Evolutionary conservation across 2,329 filamentous ascomycete species (phyloP), one percentile per base, ranked within the genome.

Genomic region (Phaeosphaeriaceae sp.): DNA sequence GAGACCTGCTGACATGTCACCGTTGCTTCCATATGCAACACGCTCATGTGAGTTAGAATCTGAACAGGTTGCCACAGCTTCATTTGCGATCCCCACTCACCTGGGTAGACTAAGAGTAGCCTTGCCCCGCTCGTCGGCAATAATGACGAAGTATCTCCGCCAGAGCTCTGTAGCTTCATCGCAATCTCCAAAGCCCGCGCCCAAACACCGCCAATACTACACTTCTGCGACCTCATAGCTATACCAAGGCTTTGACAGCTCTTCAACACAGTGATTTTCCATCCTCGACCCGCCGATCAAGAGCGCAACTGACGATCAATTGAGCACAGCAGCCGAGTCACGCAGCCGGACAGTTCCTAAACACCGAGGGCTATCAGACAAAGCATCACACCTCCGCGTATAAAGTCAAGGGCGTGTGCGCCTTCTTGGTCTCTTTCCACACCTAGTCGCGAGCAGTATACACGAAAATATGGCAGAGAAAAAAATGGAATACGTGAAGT

Each of bases 401-500:
- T 36, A 36, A 36, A 36, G 6, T 13, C 7, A 15, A 6, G 25
- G 25, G 5, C 11, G 3, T 13, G 7, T 36, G 31, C 31, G 6
- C 31, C 6, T 13, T 11, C 31, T 36, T 11, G 6, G 31, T 36
- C 31, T 36, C 31, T 7, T 36, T 15, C 7, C 11, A 36, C 13
- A 36, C 13, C 13, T 11, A 36, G 3, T 11, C 11, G 13, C 31
- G 31, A 41, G 31, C 41, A 41, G 21, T 15, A 40, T 17, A 36
- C 56, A 13, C 50, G 47, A 27, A 48, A 52, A 59, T 57, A 76
- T 76, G 74, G 55, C 70, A 20, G 69, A 71, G 45, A 66, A 72
- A 44, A 77, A 76, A 64, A 78, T 78, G 75, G 67, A 77, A 77
- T 78, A 78, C 55, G 73, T 76, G 54, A 76, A 73, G 76, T 78